These are phyloP conservation scores for Aristolochia fimbriata DNA, from an alignment of 164 flowering plant genomes.

Conservation along the genomic window DNA sequence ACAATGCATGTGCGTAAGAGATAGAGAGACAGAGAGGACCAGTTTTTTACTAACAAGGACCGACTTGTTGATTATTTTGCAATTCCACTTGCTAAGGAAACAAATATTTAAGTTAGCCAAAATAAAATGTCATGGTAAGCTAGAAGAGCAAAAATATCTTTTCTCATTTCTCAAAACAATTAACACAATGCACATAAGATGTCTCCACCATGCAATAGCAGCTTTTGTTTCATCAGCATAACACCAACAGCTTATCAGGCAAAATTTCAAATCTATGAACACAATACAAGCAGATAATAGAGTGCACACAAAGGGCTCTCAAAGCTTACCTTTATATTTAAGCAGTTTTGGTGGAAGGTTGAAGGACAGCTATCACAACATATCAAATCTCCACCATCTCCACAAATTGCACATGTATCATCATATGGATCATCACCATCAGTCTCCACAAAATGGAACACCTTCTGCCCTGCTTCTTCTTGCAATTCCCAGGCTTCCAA, in stretches of 20 bases:
- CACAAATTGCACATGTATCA: constrained; percentile 95
- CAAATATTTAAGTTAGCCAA: no score
- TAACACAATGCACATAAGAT: no score
- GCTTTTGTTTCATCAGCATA: neutral
- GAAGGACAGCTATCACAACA: constrained; percentile 99
- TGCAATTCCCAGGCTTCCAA: constrained; percentile 84
- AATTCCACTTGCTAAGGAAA: no score
- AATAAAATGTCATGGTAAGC: no score
- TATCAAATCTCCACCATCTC: constrained; percentile 95
- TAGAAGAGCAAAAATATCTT: no score
- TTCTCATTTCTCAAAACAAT: no score
- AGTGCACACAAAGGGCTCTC: neutral
- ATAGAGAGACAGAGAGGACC: no score
- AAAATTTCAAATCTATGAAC: neutral
- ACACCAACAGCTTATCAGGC: neutral
- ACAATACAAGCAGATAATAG: neutral
- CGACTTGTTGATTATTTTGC: no score
- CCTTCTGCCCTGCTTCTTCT: constrained; percentile 34
- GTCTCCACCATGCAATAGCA: neutral
- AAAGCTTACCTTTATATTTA: constrained; percentile 57
- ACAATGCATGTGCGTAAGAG: no score
- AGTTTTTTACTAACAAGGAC: no score
- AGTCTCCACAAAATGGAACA: constrained; percentile 40
- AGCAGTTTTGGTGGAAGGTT: constrained; percentile 86
- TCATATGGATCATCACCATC: constrained; percentile 94